phyloP scores from a whole-genome alignment of 148 eudicot species.

The Gaultheria prostrata region DNA sequence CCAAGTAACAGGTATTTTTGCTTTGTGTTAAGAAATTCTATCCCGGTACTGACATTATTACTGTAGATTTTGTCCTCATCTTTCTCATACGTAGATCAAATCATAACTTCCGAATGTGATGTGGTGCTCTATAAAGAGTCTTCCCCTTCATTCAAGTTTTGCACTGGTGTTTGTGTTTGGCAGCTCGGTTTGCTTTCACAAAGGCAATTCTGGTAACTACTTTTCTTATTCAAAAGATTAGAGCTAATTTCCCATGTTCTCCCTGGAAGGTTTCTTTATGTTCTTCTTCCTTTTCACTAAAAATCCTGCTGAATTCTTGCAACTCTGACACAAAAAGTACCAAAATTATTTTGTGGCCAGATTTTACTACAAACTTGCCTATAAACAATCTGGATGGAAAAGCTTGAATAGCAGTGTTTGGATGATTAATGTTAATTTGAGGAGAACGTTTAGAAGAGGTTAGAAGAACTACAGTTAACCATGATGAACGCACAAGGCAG shows the following conservation, averaged over 20 bases:
- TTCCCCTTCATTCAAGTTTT: not conserved
- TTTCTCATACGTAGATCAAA: conserved; percentile 11
- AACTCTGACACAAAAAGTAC: not conserved
- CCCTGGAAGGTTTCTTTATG: not conserved
- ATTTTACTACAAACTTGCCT: not conserved
- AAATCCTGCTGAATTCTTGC: not conserved
- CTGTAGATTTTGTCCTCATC: not conserved
- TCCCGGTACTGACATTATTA: not conserved
- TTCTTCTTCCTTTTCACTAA: not conserved
- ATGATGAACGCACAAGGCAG: not conserved
- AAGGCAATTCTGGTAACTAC: not conserved
- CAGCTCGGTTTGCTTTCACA: not conserved
- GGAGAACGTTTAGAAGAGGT: not conserved
- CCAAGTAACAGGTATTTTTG: not conserved
- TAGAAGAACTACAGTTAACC: not conserved
- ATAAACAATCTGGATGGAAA: not conserved
- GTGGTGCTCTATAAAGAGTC: not conserved
- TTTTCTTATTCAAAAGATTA: not conserved
- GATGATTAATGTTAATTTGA: not conserved
- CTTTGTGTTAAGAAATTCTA: not conserved
- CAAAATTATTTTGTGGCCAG: not conserved
- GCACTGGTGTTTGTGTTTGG: not conserved
- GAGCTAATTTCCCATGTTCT: not conserved
- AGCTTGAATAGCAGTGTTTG: not conserved
- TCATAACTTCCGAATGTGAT: not conserved